Base-by-base conservation (phyloP, 2,329 filamentous ascomycete genomes). In the Dothistroma septosporum region DNA sequence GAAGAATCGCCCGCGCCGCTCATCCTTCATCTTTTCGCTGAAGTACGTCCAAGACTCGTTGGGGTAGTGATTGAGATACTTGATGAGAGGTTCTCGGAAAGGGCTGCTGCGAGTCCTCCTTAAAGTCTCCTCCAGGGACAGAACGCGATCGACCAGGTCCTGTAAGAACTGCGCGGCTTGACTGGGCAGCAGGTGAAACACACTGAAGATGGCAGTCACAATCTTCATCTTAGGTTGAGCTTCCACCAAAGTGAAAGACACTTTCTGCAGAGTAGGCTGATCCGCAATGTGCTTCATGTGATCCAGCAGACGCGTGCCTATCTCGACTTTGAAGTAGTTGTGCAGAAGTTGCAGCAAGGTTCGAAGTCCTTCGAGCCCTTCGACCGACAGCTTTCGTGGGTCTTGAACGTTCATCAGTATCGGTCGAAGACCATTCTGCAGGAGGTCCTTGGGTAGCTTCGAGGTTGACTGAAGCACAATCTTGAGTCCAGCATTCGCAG, bases 301-400 rank as follows among this genome's bases (percentile, higher is more conserved):
- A 65, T 97, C 93, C 10, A 99, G 81, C n/a, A 99, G 78, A 24
- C 94, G 86, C 22, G 91, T 85, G 7, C 94, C 95, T 57, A 99
- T 99, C 73, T 99, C 94, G 0, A 97, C 92, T 76, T 99, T 99
- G 78, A 99, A 99, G 75, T 99, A 99, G 61, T 94, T 97, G 0
- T 93, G 99, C 19, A 99, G 80, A 1, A 99, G 82, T 65, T 94
- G 93, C 62, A 99, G 77, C 1, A 99, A 82, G 44, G 93, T 87
- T 19, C 92, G 92, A 33, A 99, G 80, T 28, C 96, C 96, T 73
- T 97, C 92, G 4, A 99, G 80, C 2, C 92, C 92, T 69, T 92
- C 89, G 0, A 93, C 90, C 21, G 87, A 96, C 21, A 99, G 80
- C 60, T 93, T 88, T 74, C 96, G 91, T 0, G 93, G 90, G 71